Percentiles rank a stretch among this genome's conserved stretches.
phyloP scores from a whole-genome alignment of 768 basidiomycete genomes.

The Sutorius australiensis region DNA sequence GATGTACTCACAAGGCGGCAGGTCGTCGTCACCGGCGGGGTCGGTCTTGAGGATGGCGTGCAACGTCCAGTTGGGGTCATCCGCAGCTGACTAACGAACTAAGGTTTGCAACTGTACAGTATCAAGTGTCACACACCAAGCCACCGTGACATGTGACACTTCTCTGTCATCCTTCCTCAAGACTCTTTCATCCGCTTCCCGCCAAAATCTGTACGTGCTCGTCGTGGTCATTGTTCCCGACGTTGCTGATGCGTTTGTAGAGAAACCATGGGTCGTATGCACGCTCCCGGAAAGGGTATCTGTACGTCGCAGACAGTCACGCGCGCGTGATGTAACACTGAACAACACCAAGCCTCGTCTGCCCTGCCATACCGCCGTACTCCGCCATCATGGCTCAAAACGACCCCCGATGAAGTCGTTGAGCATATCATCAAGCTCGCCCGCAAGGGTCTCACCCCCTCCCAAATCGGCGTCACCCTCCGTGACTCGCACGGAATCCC shows the following conservation, averaged over 20 bases:
- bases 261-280: slow-evolving; percentile 91
- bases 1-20: slow-evolving; percentile 25
- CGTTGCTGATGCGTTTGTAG: slow-evolving; percentile 23
- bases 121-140: slow-evolving; percentile 21
- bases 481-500: slow-evolving; percentile 98
- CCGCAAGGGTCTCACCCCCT: slow-evolving; percentile 95
- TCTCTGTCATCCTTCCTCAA: slow-evolving; percentile 23
- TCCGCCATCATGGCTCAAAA: slow-evolving; percentile 96
- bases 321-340: slow-evolving; percentile 35
- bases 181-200: slow-evolving; percentile 6
- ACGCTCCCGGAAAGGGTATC: slow-evolving; percentile 99
- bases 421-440: slow-evolving; percentile 98
- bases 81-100: slow-evolving; percentile 34
- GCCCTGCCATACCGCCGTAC: slow-evolving; percentile 96
- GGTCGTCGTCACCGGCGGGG: slow-evolving; percentile 42
- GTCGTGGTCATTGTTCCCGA: slow-evolving; percentile 8
- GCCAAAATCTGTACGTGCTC: slow-evolving; percentile 37
- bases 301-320: slow-evolving; percentile 50
- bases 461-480: slow-evolving; percentile 96
- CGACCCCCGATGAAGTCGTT: slow-evolving; percentile 89
- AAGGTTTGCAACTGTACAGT: slow-evolving; percentile 66
- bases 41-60: slow-evolving; percentile 22
- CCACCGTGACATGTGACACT: slow-evolving; percentile 32
- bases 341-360: slow-evolving; percentile 52
- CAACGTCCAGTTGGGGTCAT: not conserved